Conservation (phyloP, 75 land plant genomes). For the Adiantum capillusveneris region DNA sequence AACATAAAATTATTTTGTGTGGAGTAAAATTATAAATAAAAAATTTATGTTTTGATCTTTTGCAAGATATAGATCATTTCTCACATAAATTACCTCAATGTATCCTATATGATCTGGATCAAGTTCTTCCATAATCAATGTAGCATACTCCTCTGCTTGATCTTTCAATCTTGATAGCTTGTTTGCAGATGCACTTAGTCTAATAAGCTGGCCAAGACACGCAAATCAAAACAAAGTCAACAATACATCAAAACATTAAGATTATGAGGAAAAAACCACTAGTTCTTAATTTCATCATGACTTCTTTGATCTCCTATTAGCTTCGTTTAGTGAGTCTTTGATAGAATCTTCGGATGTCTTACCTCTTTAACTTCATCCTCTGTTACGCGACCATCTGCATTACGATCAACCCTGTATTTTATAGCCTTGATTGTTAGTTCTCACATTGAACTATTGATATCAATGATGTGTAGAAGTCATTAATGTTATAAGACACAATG, state of each 20-base stretch:
- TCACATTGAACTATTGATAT: too few relatives aligned
- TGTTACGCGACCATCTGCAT: slow-evolving; percentile 26
- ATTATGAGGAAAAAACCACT: too few relatives aligned
- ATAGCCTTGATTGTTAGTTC: too few relatives aligned
- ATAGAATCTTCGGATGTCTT: neutral
- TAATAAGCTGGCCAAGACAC: slow-evolving; percentile 10
- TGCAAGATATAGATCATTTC: too few relatives aligned
- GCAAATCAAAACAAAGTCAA: neutral
- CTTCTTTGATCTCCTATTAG: too few relatives aligned
- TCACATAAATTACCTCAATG: slow-evolving; percentile 23
- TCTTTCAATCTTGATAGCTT: slow-evolving; percentile 22
- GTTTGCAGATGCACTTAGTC: slow-evolving; percentile 31
- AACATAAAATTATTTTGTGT: too few relatives aligned
- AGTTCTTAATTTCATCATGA: too few relatives aligned
- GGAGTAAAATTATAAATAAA: too few relatives aligned
- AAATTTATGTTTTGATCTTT: too few relatives aligned
- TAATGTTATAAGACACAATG: too few relatives aligned
- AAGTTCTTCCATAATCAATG: slow-evolving; percentile 27
- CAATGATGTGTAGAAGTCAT: too few relatives aligned
- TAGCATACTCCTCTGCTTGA: slow-evolving; percentile 27
- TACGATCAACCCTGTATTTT: slow-evolving; percentile 23
- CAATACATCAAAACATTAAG: neutral
- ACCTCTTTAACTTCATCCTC: slow-evolving; percentile 32
- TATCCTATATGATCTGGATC: slow-evolving; percentile 21
- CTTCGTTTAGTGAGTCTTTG: neutral